Base-by-base conservation (phyloP, 805 yeast genomes). In the Kodamaea neixiangensis region DNA sequence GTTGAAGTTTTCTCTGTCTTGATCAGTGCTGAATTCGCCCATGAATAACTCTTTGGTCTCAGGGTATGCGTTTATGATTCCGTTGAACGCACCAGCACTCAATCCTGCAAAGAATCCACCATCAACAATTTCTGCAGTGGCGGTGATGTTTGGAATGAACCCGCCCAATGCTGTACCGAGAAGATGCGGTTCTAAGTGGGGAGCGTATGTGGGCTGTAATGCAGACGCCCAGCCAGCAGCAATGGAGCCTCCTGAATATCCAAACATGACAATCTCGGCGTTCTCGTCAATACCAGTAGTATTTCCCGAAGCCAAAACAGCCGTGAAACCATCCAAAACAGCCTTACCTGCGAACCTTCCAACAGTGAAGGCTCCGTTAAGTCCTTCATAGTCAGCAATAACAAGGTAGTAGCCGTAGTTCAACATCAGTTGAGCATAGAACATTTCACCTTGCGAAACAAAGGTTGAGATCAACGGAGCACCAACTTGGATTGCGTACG, bases 81-180 rank as follows among this genome's bases (percentile, higher is more conserved):
- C 76, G 22, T 57, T 55, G 15, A 72, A 52, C 1, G 67, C 72
- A 29, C 50, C 49, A 5, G 67, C 63, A 33, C 61, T 60, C 19
- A 71, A 58, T 1, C 73, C 75, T 2, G 72, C 62, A 25, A 60
- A 64, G 1, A 58, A 5, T 3, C 60, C 56, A 2, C 70, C 69
- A 25, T 66, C 69, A 13, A 61, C 55, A 7, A 56, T 52, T n/a
- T 47, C 55, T 1, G 63, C 61, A 1, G 67, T 60, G 22, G 60
- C 61, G 6, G 69, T 66, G 22, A 69, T 54, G 46, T 71, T 67
- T 11, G 71, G 62, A 11, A 66, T 69, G 58, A 68, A 61, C 2
- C 76, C 76, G 5, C 76, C 76, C 10, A 68, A 22, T 0, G 71
- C 70, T 6, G 61, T 71, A 10, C 74, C 77, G 54, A 61, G 10